Base-by-base conservation (phyloP, 2,329 filamentous ascomycete genomes). In the Neophaeococcomyces mojaviensis region DNA sequence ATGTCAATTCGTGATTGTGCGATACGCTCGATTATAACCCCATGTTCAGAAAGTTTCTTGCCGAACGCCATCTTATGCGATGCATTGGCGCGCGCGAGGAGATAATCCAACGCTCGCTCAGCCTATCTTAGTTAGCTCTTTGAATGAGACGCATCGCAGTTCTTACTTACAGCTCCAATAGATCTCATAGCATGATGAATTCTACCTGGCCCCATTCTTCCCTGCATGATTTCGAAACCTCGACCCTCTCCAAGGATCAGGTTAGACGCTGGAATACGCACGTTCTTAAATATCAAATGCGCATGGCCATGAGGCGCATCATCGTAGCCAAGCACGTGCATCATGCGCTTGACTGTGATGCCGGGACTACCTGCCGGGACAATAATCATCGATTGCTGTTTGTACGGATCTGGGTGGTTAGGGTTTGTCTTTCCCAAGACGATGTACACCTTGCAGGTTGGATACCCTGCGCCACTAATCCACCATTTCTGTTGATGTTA, bases 231-330 rank as follows among this genome's bases (percentile, higher is more conserved):
- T 68, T 98, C 92, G 65, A 98, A 98, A 16, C 92, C 92, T 53
- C 87, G 82, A 54, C 92, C 92, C 65, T 92, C 87, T 49, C 92
- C 90, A 3, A 98, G 82, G 9, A 97, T 85, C 61, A 98, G 83
- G 70, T 86, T 92, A 49, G 48, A 51, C 26, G 74, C 80, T 6
- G 90, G 90, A 0, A 98, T 86, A 49, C 90, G 85, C 52, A 97
- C 92, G 63, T 97, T 84, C 49, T 82, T 75, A 70, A 98, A 97
- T 28, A 73, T 78, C 62, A 98, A 81, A 67, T 98, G 90, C 35
- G 88, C 92, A 69, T 98, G 92, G 46, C 92, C 92, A 66, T 98
- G 92, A 2, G 92, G 92, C n/a, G 92, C 92, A 59, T 98, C 92
- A 64, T 97, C 92, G 69, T 88, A 97, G 48, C 92, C 92, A 67